These are phyloP conservation scores for Carex parvula DNA, from an alignment of 176 grass and related monocot species.

Conservation along the genomic window DNA sequence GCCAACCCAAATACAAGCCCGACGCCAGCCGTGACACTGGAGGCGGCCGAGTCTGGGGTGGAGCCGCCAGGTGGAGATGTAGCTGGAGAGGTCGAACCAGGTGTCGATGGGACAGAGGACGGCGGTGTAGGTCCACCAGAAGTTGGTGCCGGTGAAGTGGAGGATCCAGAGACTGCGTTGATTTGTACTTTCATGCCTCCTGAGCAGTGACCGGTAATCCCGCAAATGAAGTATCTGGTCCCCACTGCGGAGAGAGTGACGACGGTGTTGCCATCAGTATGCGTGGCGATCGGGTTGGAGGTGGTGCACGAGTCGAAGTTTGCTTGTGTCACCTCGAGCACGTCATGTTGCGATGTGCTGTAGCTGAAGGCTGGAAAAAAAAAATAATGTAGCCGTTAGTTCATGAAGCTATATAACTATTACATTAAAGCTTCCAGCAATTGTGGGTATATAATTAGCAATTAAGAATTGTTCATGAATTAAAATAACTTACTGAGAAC, in stretches of 20 bases:
- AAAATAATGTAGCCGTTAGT: neutral
- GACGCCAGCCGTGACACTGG: neutral
- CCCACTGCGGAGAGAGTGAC: conserved; percentile 37
- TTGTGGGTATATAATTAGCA: neutral
- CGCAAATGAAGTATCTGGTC: conserved; percentile 78
- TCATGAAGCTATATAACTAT: neutral
- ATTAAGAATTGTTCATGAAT: no score
- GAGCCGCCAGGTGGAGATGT: neutral
- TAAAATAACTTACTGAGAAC: conserved; percentile 35
- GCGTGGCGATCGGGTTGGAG: conserved; percentile 36
- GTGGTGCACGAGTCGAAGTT: conserved; percentile 48
- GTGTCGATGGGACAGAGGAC: neutral
- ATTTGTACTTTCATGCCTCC: conserved; percentile 66
- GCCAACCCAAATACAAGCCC: conserved; percentile 11
- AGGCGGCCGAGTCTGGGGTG: neutral
- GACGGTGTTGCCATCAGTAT: conserved; percentile 50
- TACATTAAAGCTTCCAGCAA: neutral
- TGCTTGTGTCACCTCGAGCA: conserved; percentile 56
- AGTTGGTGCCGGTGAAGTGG: neutral
- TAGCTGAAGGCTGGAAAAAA: conserved; percentile 51
- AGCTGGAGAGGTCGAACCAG: neutral
- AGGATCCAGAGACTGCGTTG: conserved; percentile 21
- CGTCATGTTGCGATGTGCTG: conserved; percentile 45
- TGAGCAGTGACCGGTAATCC: conserved; percentile 47
- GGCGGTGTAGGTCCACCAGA: neutral